Percentiles rank a stretch among this genome's conserved stretches.
These are phyloP conservation scores for Hyphopichia burtonii DNA, from an alignment of 1,139 yeast species.

Conservation along the genomic window DNA sequence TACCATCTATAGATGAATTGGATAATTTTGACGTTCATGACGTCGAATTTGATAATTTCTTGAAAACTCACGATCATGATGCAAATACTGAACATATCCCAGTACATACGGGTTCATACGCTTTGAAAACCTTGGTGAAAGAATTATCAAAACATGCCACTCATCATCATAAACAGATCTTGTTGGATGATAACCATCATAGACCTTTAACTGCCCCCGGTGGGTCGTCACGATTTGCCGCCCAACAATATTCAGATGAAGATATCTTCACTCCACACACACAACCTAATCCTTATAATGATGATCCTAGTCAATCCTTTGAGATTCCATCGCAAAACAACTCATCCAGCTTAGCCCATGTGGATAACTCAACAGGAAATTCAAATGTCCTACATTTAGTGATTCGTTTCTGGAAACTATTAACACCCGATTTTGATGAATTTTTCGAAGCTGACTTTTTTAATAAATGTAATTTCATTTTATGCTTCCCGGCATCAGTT, in stretches of 20 bases:
- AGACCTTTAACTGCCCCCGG: conserved; percentile 17
- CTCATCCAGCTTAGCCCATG: conserved; percentile 1
- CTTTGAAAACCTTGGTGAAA: conserved; percentile 31
- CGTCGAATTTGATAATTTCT: conserved; percentile 15
- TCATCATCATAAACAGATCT: conserved; percentile 7
- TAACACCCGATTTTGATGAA: conserved; percentile 6
- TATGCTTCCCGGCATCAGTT: conserved; percentile 45
- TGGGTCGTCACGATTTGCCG: conserved; percentile 2
- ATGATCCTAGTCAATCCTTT: no score
- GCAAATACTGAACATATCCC: conserved; percentile 9
- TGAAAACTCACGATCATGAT: conserved; percentile 5
- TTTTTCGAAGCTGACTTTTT: conserved; percentile 4
- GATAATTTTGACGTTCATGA: conserved; percentile 12
- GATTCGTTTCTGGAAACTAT: background rate
- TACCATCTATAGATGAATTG: conserved; percentile 35
- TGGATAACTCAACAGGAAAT: background rate
- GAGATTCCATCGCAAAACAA: background rate
- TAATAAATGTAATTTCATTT: conserved; percentile 20
- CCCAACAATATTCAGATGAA: background rate
- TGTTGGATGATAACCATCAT: conserved; percentile 8
- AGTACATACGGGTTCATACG: conserved; percentile 30
- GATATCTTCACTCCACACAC: conserved; percentile 6
- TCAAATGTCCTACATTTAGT: background rate
- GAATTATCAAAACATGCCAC: conserved; percentile 32
- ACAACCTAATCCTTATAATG: conserved; percentile 8